Evolutionary conservation across 1,139 yeast species (phyloP).

Genomic region (Meyerozyma guilliermondii): DNA sequence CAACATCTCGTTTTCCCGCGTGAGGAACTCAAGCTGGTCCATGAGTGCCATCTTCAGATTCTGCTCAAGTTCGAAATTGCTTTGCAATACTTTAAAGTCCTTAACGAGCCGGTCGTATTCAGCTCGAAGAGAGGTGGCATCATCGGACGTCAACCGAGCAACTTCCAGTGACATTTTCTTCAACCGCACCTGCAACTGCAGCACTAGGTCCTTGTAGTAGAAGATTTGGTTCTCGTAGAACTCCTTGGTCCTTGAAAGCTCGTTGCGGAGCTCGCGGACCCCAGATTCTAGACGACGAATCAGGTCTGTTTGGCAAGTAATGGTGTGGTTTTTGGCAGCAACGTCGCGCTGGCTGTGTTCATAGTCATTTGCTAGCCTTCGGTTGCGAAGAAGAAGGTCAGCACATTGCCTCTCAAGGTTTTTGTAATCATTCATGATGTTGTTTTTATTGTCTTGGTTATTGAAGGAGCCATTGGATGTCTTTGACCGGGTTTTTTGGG

Average conservation of each 20-base stretch:
- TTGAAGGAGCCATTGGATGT: background rate
- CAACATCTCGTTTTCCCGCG: conserved; percentile 34
- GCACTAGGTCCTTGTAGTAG: conserved; percentile 29
- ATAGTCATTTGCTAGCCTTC: conserved; percentile 16
- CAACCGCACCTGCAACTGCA: conserved; percentile 26
- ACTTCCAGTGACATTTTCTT: conserved; percentile 21
- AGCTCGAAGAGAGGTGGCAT: conserved; percentile 12
- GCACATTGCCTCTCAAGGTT: conserved; percentile 22
- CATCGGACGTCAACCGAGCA: conserved; percentile 4
- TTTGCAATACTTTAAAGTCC: conserved; percentile 35
- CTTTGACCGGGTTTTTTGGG: background rate
- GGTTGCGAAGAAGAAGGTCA: conserved; percentile 21
- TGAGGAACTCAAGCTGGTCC: conserved; percentile 49
- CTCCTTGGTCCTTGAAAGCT: conserved; percentile 22
- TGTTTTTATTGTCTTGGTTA: background rate
- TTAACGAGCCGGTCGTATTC: conserved; percentile 29
- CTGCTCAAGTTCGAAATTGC: conserved; percentile 42
- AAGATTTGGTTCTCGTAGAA: conserved; percentile 25
- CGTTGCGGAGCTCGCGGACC: conserved; percentile 17
- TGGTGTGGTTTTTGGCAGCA: conserved; percentile 11
- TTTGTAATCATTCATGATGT: background rate
- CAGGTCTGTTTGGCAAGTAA: conserved; percentile 17
- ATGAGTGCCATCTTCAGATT: conserved; percentile 49
- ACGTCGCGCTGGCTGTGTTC: conserved; percentile 21
- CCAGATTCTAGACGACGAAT: conserved; percentile 17